Percentiles rank a stretch among this genome's conserved stretches.
Evolutionary conservation across 495 filamentous ascomycete genomes (phyloP).

Genomic region (Xylaria grammica): DNA sequence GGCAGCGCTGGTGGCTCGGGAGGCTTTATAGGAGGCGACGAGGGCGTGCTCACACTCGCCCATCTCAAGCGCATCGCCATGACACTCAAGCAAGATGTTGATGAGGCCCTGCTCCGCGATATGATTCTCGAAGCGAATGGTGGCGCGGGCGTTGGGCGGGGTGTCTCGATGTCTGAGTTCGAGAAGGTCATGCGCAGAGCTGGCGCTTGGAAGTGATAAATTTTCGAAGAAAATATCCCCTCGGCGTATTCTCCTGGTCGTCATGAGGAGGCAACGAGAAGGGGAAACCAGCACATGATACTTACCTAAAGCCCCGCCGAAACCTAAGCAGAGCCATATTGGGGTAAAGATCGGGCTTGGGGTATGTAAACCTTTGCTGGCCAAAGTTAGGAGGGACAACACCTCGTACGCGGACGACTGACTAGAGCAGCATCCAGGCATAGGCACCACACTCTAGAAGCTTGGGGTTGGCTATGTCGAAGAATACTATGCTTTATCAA

Average conservation of each 20-base stretch:
- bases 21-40: slow-evolving; percentile 28
- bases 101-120: slow-evolving; percentile 80
- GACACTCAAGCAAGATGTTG: slow-evolving; percentile 79
- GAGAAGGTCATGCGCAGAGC: slow-evolving; percentile 84
- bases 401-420: neutral
- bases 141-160: slow-evolving; percentile 69
- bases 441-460: neutral
- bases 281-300: neutral
- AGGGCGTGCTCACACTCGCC: slow-evolving; percentile 65
- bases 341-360: neutral
- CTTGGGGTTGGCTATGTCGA: neutral
- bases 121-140: slow-evolving; percentile 96
- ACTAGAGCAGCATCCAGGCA: neutral
- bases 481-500: neutral
- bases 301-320: neutral
- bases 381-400: neutral
- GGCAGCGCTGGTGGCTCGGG: slow-evolving; percentile 35
- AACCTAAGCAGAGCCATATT: neutral
- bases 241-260: no score
- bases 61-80: slow-evolving; percentile 80
- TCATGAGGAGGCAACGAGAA: no score
- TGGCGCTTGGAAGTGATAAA: slow-evolving; percentile 75
- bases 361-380: neutral
- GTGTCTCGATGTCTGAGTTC: slow-evolving; percentile 81
- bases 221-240: no score